phyloP scores from a whole-genome alignment of 1,139 yeast genomes.

The Pichia sp. region DNA sequence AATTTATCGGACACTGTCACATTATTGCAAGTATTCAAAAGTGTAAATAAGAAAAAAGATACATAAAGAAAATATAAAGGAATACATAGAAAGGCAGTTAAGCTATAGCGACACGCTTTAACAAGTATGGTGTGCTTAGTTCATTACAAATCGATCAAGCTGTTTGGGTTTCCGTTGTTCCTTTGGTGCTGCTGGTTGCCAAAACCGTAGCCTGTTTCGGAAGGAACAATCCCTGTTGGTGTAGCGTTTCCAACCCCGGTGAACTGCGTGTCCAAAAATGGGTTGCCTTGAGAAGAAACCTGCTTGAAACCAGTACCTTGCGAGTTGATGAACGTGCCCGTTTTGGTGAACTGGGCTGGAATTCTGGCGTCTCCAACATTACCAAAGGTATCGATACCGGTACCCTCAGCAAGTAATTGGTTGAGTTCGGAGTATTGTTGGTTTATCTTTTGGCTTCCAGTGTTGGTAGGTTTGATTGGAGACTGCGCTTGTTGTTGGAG shows the following conservation, averaged over 20 bases:
- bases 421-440: slow-evolving; percentile 71
- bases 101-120: not conserved
- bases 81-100: not conserved
- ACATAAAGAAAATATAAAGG: not conserved
- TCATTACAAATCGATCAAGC: slow-evolving; percentile 35
- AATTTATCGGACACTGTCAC: no score
- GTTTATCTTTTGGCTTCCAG: slow-evolving; percentile 44
- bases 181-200: slow-evolving; percentile 52
- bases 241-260: slow-evolving; percentile 58
- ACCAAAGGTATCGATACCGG: slow-evolving; percentile 94
- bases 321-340: slow-evolving; percentile 76
- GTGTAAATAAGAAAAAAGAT: not conserved
- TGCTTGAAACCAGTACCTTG: slow-evolving; percentile 80
- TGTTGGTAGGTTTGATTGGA: slow-evolving; percentile 39
- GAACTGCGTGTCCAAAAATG: slow-evolving; percentile 70
- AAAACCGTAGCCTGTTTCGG: slow-evolving; percentile 90
- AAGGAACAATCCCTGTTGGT: slow-evolving; percentile 43
- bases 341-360: slow-evolving; percentile 88
- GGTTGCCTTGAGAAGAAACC: slow-evolving; percentile 42
- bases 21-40: not conserved
- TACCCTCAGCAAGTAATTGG: slow-evolving; percentile 74
- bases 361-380: slow-evolving; percentile 85
- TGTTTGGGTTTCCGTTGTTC: slow-evolving; percentile 24
- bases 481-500: slow-evolving; percentile 27
- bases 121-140: not conserved